Conservation (phyloP, 1,139 yeast species). For the Yamadazyma oceani region DNA sequence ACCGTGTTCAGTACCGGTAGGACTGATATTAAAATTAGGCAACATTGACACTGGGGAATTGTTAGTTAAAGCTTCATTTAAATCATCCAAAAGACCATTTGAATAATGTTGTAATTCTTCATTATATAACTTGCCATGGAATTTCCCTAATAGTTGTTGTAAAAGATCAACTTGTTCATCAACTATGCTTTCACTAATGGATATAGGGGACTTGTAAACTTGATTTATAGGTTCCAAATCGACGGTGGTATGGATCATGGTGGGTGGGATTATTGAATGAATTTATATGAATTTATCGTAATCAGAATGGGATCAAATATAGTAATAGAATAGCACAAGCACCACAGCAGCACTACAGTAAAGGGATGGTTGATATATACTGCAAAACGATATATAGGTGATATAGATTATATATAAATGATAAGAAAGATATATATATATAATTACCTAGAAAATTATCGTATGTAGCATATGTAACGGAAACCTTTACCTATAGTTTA, state of each 20-base stretch:
- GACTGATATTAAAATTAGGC: slow-evolving; percentile 42
- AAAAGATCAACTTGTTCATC: slow-evolving; percentile 3
- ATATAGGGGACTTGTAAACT: neutral
- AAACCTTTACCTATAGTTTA: too few species aligned
- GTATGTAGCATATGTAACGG: too few species aligned
- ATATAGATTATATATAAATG: too few species aligned
- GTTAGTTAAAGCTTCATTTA: slow-evolving; percentile 30
- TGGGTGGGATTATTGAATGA: neutral
- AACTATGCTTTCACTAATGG: slow-evolving; percentile 4
- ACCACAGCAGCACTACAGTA: too few species aligned
- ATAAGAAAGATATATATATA: too few species aligned
- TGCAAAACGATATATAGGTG: too few species aligned
- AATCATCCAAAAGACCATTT: slow-evolving; percentile 16
- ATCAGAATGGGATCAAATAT: neutral
- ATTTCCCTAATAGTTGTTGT: slow-evolving; percentile 1
- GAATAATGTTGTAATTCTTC: slow-evolving; percentile 5
- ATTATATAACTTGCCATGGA: slow-evolving; percentile 7
- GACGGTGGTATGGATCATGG: slow-evolving; percentile 1
- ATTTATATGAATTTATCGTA: neutral
- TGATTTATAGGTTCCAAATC: neutral
- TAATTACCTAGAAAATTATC: too few species aligned
- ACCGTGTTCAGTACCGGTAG: slow-evolving; percentile 47
- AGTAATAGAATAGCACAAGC: too few species aligned
- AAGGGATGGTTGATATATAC: too few species aligned
- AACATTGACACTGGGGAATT: slow-evolving; percentile 44